Evolutionary conservation across 805 yeast genomes (phyloP).

Genomic region (Lipomyces yamanashiensis): DNA sequence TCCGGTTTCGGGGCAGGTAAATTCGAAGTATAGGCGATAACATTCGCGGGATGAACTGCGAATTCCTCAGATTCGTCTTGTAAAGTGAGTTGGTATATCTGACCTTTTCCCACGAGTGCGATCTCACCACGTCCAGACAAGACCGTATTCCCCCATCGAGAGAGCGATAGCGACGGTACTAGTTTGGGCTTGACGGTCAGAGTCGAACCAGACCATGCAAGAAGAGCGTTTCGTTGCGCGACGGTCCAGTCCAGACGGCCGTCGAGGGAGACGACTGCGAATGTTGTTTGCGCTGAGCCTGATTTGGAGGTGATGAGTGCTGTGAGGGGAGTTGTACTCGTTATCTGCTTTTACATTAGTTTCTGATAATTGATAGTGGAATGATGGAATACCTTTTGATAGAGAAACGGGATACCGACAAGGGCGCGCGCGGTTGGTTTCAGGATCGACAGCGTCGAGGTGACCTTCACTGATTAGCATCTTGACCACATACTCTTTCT

Average conservation of each 20-base stretch:
- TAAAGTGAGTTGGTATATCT: constrained; percentile 48
- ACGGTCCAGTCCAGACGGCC: constrained; percentile 53
- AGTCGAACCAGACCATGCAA: constrained; percentile 54
- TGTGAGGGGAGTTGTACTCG: constrained; percentile 43
- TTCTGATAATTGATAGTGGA: not conserved
- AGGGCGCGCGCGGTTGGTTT: constrained; percentile 38
- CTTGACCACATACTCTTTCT: not conserved
- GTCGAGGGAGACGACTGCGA: constrained; percentile 49
- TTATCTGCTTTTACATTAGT: constrained; percentile 28
- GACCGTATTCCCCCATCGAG: constrained; percentile 44
- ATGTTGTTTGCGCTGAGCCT: constrained; percentile 39
- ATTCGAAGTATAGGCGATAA: constrained; percentile 50
- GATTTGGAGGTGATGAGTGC: constrained; percentile 40
- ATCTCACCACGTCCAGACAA: constrained; percentile 54
- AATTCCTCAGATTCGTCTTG: constrained; percentile 48
- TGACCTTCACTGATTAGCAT: constrained; percentile 27
- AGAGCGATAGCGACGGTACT: constrained; percentile 34
- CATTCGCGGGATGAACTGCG: constrained; percentile 47
- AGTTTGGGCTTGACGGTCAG: constrained; percentile 40
- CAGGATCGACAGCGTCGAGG: constrained; percentile 40
- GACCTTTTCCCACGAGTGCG: constrained; percentile 51
- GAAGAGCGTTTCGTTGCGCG: constrained; percentile 47
- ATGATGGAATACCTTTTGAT: constrained; percentile 39
- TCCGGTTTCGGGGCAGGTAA: constrained; percentile 30
- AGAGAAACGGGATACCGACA: constrained; percentile 43